Percentiles rank a stretch among this genome's conserved stretches.
Conservation (phyloP, 352 stramenopile genomes). For the Pilasporangium apinafurcum region DNA sequence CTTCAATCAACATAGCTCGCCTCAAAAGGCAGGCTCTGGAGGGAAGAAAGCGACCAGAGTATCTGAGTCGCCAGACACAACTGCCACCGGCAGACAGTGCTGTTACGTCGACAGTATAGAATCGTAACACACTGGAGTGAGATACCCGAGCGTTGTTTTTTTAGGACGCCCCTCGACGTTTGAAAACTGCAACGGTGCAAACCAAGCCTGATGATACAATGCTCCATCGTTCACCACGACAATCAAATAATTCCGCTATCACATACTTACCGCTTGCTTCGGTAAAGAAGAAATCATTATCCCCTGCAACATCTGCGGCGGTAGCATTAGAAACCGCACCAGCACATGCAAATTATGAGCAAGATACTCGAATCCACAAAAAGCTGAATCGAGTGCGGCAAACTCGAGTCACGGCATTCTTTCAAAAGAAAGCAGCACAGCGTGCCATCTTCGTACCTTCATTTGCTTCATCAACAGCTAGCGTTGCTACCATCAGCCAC, state of each 20-base stretch:
- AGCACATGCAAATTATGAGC: not conserved
- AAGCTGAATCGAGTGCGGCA: not conserved
- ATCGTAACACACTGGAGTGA: too few relatives aligned
- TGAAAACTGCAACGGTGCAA: not conserved
- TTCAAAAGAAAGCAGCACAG: conserved; percentile 1
- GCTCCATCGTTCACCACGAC: not conserved
- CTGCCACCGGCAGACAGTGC: too few relatives aligned
- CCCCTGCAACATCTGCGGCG: not conserved
- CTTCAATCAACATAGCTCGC: too few relatives aligned
- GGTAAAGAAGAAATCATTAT: not conserved
- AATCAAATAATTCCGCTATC: not conserved
- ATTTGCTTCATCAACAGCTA: not conserved
- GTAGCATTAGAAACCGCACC: not conserved
- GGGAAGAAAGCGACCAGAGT: too few relatives aligned
- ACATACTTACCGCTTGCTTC: conserved; percentile 4
- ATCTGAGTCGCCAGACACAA: too few relatives aligned
- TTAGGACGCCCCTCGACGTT: too few relatives aligned
- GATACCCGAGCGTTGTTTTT: too few relatives aligned
- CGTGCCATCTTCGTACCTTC: too few relatives aligned
- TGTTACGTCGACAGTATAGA: too few relatives aligned
- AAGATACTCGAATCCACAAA: not conserved
- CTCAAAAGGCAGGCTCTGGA: too few relatives aligned
- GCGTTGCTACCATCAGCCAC: not conserved
- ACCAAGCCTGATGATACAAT: not conserved
- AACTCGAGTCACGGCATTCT: not conserved